phyloP scores from a whole-genome alignment of 2,329 filamentous ascomycete genomes.

The Colletotrichum agaves region DNA sequence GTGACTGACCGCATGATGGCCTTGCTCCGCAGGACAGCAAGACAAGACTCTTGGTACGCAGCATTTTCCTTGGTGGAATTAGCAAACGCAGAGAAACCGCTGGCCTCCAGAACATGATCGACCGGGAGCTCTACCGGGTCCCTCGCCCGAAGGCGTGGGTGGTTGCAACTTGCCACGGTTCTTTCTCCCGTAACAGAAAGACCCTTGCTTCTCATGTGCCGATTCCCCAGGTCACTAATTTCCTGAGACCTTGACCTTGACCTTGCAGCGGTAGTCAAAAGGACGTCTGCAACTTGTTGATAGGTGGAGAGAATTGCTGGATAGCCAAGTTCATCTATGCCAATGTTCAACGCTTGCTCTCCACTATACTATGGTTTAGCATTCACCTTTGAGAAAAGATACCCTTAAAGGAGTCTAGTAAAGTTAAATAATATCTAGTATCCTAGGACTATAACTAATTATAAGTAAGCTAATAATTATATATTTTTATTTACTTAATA shows the following conservation, averaged over 20 bases:
- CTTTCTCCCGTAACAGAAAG: background rate
- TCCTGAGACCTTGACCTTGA: background rate
- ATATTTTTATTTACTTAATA: no score
- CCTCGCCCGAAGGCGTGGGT: constrained; percentile 6
- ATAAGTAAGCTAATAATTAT: no score
- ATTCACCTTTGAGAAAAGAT: no score
- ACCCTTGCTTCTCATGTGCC: constrained; percentile 15
- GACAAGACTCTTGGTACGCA: no score
- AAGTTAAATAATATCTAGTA: no score
- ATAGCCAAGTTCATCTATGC: background rate
- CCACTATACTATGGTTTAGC: no score
- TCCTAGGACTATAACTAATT: no score
- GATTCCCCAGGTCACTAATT: constrained; percentile 9
- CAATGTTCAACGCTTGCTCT: background rate
- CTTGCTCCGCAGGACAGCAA: background rate
- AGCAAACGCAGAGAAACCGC: background rate
- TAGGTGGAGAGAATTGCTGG: constrained; percentile 4
- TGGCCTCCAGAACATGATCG: background rate
- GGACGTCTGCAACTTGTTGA: background rate
- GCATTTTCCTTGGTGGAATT: constrained; percentile 37
- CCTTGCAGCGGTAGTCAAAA: constrained; percentile 11
- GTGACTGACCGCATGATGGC: background rate
- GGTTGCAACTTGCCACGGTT: background rate
- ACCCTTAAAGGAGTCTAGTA: no score
- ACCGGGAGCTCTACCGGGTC: background rate